These are phyloP conservation scores for Cucumis hystrix DNA, from an alignment of 306 rosid genomes.

Conservation along the genomic window DNA sequence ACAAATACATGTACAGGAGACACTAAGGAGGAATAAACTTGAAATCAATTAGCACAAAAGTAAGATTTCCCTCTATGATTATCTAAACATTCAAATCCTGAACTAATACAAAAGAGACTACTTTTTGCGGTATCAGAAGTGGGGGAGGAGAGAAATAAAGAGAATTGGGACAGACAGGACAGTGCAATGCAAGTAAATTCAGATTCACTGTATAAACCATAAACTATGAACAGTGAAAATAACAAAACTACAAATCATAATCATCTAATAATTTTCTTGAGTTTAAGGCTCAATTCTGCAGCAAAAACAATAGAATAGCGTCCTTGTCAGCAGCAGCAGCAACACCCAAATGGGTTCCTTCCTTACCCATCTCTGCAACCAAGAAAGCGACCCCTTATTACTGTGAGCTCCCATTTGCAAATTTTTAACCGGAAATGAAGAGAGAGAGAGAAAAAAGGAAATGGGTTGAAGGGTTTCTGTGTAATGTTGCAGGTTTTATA, in stretches of 20 bases:
- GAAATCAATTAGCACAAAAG: not conserved
- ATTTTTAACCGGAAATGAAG: not conserved
- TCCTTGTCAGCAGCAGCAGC: not conserved
- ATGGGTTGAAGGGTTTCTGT: not conserved
- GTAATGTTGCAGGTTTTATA: conserved; percentile 4
- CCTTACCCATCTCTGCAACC: conserved; percentile 1
- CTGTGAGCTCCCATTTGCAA: not conserved
- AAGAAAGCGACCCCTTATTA: conserved; percentile 8
- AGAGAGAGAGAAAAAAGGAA: conserved; percentile 7
- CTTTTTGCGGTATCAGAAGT: not conserved
- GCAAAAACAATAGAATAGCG: not conserved
- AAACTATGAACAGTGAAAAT: not conserved
- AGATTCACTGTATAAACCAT: not conserved
- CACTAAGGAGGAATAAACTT: not conserved
- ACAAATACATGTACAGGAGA: not conserved
- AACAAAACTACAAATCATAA: not conserved
- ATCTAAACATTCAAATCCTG: not conserved
- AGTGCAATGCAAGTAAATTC: not conserved
- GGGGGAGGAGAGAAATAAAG: not conserved
- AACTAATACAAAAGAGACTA: not conserved
- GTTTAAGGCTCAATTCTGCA: not conserved
- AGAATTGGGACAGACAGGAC: not conserved
- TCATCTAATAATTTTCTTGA: not conserved
- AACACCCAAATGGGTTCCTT: conserved; percentile 1
- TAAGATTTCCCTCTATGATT: not conserved